These are phyloP conservation scores for Lodderomyces parapsilosis DNA, from an alignment of 1,139 yeast genomes.

Conservation along the genomic window DNA sequence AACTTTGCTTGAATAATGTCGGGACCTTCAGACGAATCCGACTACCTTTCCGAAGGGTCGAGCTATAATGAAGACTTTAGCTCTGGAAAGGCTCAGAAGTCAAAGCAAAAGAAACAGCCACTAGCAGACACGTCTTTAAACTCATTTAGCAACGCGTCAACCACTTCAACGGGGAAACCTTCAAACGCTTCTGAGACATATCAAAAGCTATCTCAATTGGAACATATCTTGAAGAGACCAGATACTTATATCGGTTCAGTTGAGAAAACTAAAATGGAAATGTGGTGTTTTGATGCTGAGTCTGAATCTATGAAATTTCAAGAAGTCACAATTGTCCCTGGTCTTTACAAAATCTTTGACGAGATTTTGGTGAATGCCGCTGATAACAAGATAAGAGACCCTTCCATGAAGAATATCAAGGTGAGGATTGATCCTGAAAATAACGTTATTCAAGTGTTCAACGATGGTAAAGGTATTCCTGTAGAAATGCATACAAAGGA, in stretches of 20 bases:
- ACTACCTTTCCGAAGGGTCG: constrained; percentile 14
- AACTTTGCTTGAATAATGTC: no score
- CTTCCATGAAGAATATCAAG: constrained; percentile 79
- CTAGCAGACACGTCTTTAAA: constrained; percentile 26
- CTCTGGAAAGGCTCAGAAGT: constrained; percentile 11
- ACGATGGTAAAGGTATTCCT: constrained; percentile 96
- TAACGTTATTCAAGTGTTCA: constrained; percentile 75
- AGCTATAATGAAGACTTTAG: constrained; percentile 16
- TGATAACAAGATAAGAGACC: constrained; percentile 95
- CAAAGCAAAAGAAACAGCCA: constrained; percentile 16
- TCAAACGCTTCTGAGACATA: constrained; percentile 69
- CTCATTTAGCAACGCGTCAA: constrained; percentile 6
- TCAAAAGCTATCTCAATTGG: constrained; percentile 90
- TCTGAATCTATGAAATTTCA: constrained; percentile 71
- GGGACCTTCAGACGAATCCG: constrained; percentile 15
- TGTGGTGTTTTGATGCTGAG: constrained; percentile 82
- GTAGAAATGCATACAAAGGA: constrained; percentile 91
- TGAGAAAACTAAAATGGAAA: constrained; percentile 72
- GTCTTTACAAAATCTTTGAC: constrained; percentile 93
- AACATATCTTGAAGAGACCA: constrained; percentile 95
- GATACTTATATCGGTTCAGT: constrained; percentile 97
- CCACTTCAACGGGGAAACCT: constrained; percentile 8
- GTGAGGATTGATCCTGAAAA: constrained; percentile 77
- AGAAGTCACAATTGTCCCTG: constrained; percentile 85
- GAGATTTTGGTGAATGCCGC: constrained; percentile 98